A percentile compares a stretch with the other conserved stretches of the same genome.
Evolutionary conservation across 371 early-diverging fungal species (phyloP).

Genomic region (Lichtheimia corymbifera): DNA sequence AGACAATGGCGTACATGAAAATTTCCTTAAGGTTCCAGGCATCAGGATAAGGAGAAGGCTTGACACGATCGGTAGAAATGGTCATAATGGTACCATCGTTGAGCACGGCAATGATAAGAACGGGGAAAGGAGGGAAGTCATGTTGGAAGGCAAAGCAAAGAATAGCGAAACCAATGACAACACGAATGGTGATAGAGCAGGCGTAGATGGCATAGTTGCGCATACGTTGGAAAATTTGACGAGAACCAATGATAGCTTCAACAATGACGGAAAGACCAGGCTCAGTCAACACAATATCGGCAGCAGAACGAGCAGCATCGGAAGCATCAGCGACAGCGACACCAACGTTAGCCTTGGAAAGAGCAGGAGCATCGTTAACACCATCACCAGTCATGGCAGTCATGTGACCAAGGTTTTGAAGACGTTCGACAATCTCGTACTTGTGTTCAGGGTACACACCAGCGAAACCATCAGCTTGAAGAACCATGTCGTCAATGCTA

Average conservation of each 20-base stretch:
- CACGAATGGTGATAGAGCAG: conserved; percentile 56
- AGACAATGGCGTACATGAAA: conserved; percentile 49
- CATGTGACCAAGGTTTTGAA: conserved; percentile 74
- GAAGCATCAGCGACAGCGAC: conserved; percentile 77
- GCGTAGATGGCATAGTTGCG: conserved; percentile 51
- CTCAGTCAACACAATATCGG: conserved; percentile 70
- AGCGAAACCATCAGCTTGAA: conserved; percentile 80
- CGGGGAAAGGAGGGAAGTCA: conserved; percentile 58
- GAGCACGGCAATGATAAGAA: conserved; percentile 49
- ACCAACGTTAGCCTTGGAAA: conserved; percentile 78
- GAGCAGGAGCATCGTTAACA: conserved; percentile 92
- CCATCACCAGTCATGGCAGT: conserved; percentile 94
- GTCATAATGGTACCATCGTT: conserved; percentile 58
- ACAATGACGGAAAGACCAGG: conserved; percentile 71
- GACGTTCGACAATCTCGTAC: conserved; percentile 83
- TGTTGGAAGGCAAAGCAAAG: conserved; percentile 50
- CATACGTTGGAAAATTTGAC: conserved; percentile 70
- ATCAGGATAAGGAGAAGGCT: conserved; percentile 49
- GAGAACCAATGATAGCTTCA: conserved; percentile 56
- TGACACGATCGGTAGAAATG: conserved; percentile 51
- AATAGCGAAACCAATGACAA: conserved; percentile 54
- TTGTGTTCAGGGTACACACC: conserved; percentile 91
- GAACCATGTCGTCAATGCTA: conserved; percentile 73
- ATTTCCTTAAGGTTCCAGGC: conserved; percentile 52
- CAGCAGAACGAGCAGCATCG: conserved; percentile 71